Evolutionary conservation across 768 basidiomycete genomes (phyloP).

Genomic region (Tulasnella sp.): DNA sequence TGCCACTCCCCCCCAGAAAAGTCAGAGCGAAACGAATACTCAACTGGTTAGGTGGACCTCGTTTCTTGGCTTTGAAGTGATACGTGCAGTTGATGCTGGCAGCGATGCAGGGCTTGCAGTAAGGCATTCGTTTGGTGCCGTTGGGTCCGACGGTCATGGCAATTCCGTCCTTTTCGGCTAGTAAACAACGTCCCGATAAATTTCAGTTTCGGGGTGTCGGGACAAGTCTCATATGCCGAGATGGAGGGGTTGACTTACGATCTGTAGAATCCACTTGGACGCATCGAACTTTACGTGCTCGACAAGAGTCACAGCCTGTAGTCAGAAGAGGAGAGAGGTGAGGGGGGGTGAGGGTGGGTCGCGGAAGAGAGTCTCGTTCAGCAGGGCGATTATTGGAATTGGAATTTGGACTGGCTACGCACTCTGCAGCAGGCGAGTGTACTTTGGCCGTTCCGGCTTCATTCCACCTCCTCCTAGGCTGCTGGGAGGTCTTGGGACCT

Average conservation of each 20-base stretch:
- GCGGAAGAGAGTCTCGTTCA: not conserved
- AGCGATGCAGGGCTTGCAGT: slow-evolving; percentile 79
- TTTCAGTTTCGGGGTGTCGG: not conserved
- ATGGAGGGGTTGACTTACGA: slow-evolving; percentile 23
- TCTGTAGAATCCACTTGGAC: slow-evolving; percentile 63
- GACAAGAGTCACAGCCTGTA: slow-evolving; percentile 78
- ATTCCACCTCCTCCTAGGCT: not conserved
- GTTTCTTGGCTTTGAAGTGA: slow-evolving; percentile 91
- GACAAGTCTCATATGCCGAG: not conserved
- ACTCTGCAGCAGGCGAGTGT: slow-evolving; percentile 23
- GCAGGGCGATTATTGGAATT: slow-evolving; percentile 6
- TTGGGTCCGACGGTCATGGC: slow-evolving; percentile 16
- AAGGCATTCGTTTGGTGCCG: slow-evolving; percentile 44
- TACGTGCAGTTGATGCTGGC: slow-evolving; percentile 83
- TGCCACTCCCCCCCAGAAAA: not conserved
- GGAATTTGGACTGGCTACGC: not conserved
- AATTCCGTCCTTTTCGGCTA: slow-evolving; percentile 17
- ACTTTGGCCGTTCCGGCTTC: slow-evolving; percentile 14
- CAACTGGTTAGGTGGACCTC: slow-evolving; percentile 87
- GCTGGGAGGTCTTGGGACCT: not conserved
- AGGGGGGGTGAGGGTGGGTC: not conserved
- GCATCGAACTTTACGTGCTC: slow-evolving; percentile 81
- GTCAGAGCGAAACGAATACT: not conserved
- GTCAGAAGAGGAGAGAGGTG: not conserved
- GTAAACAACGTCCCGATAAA: slow-evolving; percentile 6